A percentile compares a stretch with the other conserved stretches of the same genome.
These are phyloP conservation scores for Sequoia sempervirens DNA, from an alignment of 75 land plant genomes.

Conservation along the genomic window DNA sequence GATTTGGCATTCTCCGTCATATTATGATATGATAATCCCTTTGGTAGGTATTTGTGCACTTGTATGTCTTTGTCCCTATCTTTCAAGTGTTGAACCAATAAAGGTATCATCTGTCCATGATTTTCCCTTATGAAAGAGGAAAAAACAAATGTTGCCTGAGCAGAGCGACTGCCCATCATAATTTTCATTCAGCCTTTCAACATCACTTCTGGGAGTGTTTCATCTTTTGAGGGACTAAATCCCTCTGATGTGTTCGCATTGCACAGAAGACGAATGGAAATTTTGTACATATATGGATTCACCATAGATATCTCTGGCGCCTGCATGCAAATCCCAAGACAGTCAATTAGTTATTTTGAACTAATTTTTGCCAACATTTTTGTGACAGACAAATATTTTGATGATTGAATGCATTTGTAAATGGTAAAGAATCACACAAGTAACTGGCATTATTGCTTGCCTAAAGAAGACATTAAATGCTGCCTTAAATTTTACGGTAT, in stretches of 20 bases:
- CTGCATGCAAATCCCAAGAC: slow-evolving; percentile 15
- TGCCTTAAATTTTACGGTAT: too few species aligned
- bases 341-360: too few species aligned
- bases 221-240: slow-evolving; percentile 54
- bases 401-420: too few species aligned
- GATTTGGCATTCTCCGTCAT: slow-evolving; percentile 50
- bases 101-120: slow-evolving; percentile 57
- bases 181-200: slow-evolving; percentile 30
- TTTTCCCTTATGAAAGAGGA: slow-evolving; percentile 66
- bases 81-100: slow-evolving; percentile 27
- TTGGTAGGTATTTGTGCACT: slow-evolving; percentile 38
- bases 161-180: slow-evolving; percentile 38
- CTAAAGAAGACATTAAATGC: too few species aligned
- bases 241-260: slow-evolving; percentile 68
- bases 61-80: slow-evolving; percentile 43
- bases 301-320: slow-evolving; percentile 55
- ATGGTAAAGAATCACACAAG: too few species aligned
- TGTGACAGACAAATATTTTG: too few species aligned
- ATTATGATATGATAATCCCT: slow-evolving; percentile 28
- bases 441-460: too few species aligned
- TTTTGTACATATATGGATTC: slow-evolving; percentile 25
- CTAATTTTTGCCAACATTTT: too few species aligned
- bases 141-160: slow-evolving; percentile 25
- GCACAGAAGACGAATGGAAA: slow-evolving; percentile 58
- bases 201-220: slow-evolving; percentile 54